Evolutionary conservation across 2,329 filamentous ascomycete genomes (phyloP).

Genomic region (Apiospora phragmitis): DNA sequence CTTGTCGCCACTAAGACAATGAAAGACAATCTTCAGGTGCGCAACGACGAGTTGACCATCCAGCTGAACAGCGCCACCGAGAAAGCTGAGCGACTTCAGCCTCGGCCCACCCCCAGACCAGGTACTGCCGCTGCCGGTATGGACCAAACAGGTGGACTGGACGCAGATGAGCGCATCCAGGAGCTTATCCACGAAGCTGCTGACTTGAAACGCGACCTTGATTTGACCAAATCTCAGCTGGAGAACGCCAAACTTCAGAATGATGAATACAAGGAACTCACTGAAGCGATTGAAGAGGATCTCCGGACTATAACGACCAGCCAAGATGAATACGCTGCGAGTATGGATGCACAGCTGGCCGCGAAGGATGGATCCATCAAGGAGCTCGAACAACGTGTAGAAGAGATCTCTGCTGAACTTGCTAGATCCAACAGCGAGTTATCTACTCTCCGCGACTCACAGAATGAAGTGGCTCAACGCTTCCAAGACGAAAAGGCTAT

Average conservation of each 20-base stretch:
- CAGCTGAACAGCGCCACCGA: slow-evolving; percentile 90
- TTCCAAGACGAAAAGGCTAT: slow-evolving; percentile 81
- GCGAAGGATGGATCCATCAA: slow-evolving; percentile 79
- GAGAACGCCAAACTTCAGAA: slow-evolving; percentile 79
- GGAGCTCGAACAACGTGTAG: slow-evolving; percentile 79
- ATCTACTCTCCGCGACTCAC: slow-evolving; percentile 74
- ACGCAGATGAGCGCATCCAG: slow-evolving; percentile 65
- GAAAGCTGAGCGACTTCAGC: slow-evolving; percentile 76
- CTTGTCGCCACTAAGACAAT: slow-evolving; percentile 83
- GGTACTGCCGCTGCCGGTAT: slow-evolving; percentile 42
- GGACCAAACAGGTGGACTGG: slow-evolving; percentile 40
- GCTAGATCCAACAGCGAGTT: slow-evolving; percentile 80
- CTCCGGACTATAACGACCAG: slow-evolving; percentile 76
- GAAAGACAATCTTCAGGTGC: slow-evolving; percentile 82
- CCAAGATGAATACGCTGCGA: slow-evolving; percentile 83
- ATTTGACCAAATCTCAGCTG: slow-evolving; percentile 76
- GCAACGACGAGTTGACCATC: slow-evolving; percentile 85
- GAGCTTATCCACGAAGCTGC: slow-evolving; percentile 82
- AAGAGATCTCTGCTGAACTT: slow-evolving; percentile 82
- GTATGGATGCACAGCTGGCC: slow-evolving; percentile 73
- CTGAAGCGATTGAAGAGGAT: slow-evolving; percentile 84
- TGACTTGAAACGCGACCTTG: slow-evolving; percentile 84
- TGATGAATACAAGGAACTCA: slow-evolving; percentile 86
- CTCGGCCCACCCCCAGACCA: slow-evolving; percentile 68
- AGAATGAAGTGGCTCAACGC: slow-evolving; percentile 70